Percentiles rank a stretch among this genome's conserved stretches.
phyloP scores from a whole-genome alignment of 768 basidiomycete genomes.

The Naematelia aurantialba region DNA sequence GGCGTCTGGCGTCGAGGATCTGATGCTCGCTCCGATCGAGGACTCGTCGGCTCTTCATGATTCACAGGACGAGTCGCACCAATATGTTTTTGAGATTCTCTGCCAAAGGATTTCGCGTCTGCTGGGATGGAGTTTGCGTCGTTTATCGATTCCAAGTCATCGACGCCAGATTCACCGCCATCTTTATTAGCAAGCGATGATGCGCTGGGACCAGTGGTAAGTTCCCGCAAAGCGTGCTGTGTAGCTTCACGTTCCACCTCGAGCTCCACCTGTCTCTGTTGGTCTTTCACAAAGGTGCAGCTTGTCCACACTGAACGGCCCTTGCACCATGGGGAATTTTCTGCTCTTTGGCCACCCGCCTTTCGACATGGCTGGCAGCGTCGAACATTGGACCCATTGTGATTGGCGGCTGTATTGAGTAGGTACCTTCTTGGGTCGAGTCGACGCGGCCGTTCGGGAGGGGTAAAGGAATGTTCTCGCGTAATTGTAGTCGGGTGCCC shows the following conservation, averaged over 20 bases:
- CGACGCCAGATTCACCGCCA: background rate
- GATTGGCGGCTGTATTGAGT: background rate
- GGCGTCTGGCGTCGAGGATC: constrained; percentile 1
- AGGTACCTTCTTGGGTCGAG: background rate
- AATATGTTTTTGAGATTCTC: no score
- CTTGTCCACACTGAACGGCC: background rate
- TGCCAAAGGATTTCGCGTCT: no score
- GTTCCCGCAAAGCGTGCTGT: background rate
- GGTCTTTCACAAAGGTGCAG: constrained; percentile 1
- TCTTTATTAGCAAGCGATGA: background rate
- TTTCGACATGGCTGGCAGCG: background rate
- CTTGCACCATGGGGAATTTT: background rate
- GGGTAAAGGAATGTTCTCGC: background rate
- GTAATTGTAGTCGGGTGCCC: background rate
- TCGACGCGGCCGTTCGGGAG: background rate
- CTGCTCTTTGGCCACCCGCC: background rate
- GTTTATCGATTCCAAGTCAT: background rate
- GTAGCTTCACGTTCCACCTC: background rate
- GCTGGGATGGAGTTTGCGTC: no score
- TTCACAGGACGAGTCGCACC: no score
- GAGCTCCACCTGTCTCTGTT: background rate
- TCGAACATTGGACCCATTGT: background rate
- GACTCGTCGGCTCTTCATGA: no score
- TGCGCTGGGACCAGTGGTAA: background rate
- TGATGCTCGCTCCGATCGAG: no score